Conservation (phyloP, 495 filamentous ascomycete species). For the Chaetomidium leptoderma region DNA sequence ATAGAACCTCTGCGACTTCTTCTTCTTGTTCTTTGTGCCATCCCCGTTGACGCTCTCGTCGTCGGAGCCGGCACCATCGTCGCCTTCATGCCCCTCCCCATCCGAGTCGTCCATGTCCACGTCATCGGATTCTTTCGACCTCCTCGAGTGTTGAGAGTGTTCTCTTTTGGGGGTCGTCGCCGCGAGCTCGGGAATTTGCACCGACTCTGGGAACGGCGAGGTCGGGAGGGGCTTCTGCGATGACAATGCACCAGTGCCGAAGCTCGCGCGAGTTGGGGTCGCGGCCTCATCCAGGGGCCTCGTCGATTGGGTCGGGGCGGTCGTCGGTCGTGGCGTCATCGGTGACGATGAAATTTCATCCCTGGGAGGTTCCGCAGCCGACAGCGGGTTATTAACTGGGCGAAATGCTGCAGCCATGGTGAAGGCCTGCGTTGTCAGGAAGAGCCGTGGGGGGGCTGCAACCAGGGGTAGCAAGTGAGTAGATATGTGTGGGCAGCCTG, state of each 20-base stretch:
- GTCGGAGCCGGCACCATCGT: conserved; percentile 70
- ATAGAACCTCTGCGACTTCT: conserved; percentile 94
- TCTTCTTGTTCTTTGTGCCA: conserved; percentile 76
- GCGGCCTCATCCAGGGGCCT: conserved; percentile 45
- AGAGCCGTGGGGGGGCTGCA: conserved; percentile 14
- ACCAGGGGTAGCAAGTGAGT: conserved; percentile 19
- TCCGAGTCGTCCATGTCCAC: conserved; percentile 74
- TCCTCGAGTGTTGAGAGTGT: conserved; percentile 58
- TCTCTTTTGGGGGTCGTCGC: conserved; percentile 47
- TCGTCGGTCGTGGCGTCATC: conserved; percentile 54
- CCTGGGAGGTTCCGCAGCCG: conserved; percentile 42
- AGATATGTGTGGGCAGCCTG: conserved; percentile 32
- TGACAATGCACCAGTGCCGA: conserved; percentile 40
- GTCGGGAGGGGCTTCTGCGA: conserved; percentile 59
- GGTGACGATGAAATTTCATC: conserved; percentile 55
- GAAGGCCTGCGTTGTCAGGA: conserved; percentile 3
- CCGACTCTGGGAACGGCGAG: conserved; percentile 52
- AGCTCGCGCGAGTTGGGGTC: conserved; percentile 61
- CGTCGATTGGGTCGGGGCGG: conserved; percentile 42
- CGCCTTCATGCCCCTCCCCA: conserved; percentile 39
- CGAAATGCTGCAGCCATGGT: conserved; percentile 58
- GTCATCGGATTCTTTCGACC: conserved; percentile 68
- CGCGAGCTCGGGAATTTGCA: conserved; percentile 44
- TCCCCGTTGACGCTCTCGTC: conserved; percentile 66
- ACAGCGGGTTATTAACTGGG: conserved; percentile 70